A percentile compares a stretch with the other conserved stretches of the same genome.
Conservation (phyloP, 192 early-diverging fungal species). For the Backusella luteola region DNA sequence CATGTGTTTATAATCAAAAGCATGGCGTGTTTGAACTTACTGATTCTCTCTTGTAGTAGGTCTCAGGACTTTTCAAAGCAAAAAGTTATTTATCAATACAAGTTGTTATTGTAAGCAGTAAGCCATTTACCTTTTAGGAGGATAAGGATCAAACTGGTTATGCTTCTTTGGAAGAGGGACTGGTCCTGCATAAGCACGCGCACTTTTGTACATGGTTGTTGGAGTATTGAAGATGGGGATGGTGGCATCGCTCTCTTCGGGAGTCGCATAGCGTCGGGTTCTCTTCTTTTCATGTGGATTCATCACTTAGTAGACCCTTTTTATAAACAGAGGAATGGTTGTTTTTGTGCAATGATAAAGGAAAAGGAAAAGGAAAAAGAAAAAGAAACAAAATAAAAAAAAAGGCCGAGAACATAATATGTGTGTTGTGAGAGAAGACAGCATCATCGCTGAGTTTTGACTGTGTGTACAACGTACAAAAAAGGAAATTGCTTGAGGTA, state of each 20-base stretch:
- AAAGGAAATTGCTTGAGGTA: too few relatives aligned
- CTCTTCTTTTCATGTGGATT: neutral
- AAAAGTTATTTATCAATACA: neutral
- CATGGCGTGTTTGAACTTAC: neutral
- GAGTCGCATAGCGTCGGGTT: slow-evolving; percentile 2
- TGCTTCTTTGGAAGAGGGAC: neutral
- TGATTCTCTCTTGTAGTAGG: neutral
- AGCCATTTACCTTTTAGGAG: neutral
- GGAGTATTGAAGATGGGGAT: slow-evolving; percentile 13
- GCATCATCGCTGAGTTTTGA: too few relatives aligned
- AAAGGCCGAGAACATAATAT: too few relatives aligned
- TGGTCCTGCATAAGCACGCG: neutral
- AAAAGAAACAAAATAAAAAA: too few relatives aligned
- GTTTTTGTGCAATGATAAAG: too few relatives aligned
- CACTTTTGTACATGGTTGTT: slow-evolving; percentile 5
- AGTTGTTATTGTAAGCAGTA: neutral
- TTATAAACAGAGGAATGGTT: too few relatives aligned
- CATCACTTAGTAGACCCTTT: neutral
- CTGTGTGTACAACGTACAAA: too few relatives aligned
- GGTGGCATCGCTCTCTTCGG: neutral
- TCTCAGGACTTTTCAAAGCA: neutral
- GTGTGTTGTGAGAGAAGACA: too few relatives aligned
- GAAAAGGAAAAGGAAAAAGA: too few relatives aligned
- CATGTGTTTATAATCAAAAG: neutral
- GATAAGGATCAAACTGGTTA: neutral